Conservation (phyloP, 331 rosid species). For the Malus hybrid region DNA sequence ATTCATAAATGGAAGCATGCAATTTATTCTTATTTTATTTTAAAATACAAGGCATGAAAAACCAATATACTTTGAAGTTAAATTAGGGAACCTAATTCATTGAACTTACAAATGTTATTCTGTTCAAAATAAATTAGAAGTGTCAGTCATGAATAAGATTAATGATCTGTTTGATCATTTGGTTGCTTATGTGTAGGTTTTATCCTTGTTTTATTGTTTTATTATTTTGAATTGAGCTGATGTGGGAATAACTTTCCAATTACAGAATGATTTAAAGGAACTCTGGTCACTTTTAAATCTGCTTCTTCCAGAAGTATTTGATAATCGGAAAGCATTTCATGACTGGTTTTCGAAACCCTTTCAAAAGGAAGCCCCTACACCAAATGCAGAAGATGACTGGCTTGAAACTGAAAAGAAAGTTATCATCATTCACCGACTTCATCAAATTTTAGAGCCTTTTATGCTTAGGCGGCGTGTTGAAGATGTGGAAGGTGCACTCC, state of each 20-base stretch:
- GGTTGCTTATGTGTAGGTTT: neutral
- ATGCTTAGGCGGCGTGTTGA: constrained; percentile 99
- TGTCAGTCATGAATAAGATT: neutral
- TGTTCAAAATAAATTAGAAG: neutral
- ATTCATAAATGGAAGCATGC: neutral
- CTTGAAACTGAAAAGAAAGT: constrained; percentile 98
- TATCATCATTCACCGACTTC: constrained; percentile 92
- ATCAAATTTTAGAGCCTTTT: constrained; percentile 99
- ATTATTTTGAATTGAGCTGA: neutral
- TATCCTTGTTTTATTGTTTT: neutral
- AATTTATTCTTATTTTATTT: neutral
- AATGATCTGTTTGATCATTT: neutral
- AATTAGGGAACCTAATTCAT: neutral
- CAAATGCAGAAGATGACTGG: constrained; percentile 92
- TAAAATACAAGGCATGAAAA: neutral
- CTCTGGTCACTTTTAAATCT: constrained; percentile 98
- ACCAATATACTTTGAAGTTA: neutral
- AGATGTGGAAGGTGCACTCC: constrained; percentile 98
- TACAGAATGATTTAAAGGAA: constrained; percentile 99
- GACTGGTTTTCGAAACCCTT: constrained; percentile 99
- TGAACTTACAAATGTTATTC: neutral
- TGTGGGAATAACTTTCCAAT: constrained; percentile 11
- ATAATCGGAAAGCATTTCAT: constrained; percentile 91
- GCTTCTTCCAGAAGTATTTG: constrained; percentile 99
- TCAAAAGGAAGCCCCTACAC: constrained; percentile 81